Conservation (phyloP, 2,329 filamentous ascomycete genomes). For the Xylariaceae sp. region DNA sequence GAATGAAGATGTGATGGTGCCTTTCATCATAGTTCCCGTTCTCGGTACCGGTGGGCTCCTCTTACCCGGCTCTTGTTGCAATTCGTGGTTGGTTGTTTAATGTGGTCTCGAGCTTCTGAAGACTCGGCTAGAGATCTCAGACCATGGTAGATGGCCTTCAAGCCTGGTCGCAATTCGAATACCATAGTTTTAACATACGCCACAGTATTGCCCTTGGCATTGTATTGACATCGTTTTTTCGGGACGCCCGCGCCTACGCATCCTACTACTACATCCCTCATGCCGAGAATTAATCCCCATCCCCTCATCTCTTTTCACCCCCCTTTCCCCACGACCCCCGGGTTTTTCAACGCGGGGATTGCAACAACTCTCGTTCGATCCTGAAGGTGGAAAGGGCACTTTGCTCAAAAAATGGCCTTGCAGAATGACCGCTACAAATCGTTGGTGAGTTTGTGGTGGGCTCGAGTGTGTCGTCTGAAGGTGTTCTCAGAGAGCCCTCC, state of each 20-base stretch:
- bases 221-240: constrained; percentile 10
- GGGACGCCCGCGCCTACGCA: neutral
- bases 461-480: constrained; percentile 5
- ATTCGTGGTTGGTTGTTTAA: constrained; percentile 1
- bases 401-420: neutral
- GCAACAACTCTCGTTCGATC: constrained; percentile 8
- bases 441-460: constrained; percentile 1
- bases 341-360: constrained; percentile 9
- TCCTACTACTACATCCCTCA: neutral
- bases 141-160: neutral
- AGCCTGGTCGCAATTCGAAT: neutral
- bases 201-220: constrained; percentile 4
- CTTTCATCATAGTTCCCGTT: neutral
- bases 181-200: neutral
- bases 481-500: constrained; percentile 7
- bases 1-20: neutral
- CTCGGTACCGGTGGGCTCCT: neutral
- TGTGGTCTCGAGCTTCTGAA: neutral
- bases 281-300: neutral
- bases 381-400: constrained; percentile 7
- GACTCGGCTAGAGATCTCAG: neutral
- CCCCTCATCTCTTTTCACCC: constrained; percentile 9
- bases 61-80: neutral
- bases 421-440: constrained; percentile 4
- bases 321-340: constrained; percentile 2